Evolutionary conservation across 345 rosid species (phyloP), one percentile per base, ranked within the genome.

Genomic region (Hevea brasiliensis): DNA sequence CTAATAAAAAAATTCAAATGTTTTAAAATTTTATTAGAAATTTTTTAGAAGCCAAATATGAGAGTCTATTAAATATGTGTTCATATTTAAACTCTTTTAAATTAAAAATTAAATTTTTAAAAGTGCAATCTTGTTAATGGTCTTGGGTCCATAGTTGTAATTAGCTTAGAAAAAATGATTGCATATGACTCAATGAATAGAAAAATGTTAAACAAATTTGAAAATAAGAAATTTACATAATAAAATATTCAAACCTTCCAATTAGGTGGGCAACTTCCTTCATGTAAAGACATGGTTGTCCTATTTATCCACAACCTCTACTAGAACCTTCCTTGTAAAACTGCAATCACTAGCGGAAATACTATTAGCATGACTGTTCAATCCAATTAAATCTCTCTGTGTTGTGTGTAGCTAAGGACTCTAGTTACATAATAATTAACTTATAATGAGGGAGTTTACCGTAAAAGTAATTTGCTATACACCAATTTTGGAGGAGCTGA

Each of bases 401-500:
- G 21, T 41, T 56, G 42, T 29, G 14, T 14, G 0, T 40, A 55
- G 48, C 32, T 4, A 32, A 4, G n/a, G 35, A 21, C 14, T 40
- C 26, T 0, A 67, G 67, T n/a, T 66, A n/a, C n/a, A n/a, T 47
- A 35, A 65, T 9, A 53, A 44, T 47, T 23, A 32, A 23, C 17
- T 41, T 27, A 26, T 20, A 32, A 27, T 24, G 18, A 42, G 60
- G 54, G 66, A 62, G 62, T 60, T 83, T 81, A 90, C 99, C 99
- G 87, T 86, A 95, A 79, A 75, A 92, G 81, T 40, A 92, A 89
- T 83, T 87, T 95, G 91, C 94, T 95, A 82, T 95, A 95, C 7
- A 95, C 99, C 87, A 95, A 65, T 86, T 90, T 95, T 29, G 98
- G 99, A 60, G 99, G 98, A 77, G 99, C 99, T 75, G 96, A 83